Percentiles rank a stretch among this genome's conserved stretches.
phyloP scores from a whole-genome alignment of 2,329 filamentous ascomycete species.

The Graphiopsis chlorocephala region DNA sequence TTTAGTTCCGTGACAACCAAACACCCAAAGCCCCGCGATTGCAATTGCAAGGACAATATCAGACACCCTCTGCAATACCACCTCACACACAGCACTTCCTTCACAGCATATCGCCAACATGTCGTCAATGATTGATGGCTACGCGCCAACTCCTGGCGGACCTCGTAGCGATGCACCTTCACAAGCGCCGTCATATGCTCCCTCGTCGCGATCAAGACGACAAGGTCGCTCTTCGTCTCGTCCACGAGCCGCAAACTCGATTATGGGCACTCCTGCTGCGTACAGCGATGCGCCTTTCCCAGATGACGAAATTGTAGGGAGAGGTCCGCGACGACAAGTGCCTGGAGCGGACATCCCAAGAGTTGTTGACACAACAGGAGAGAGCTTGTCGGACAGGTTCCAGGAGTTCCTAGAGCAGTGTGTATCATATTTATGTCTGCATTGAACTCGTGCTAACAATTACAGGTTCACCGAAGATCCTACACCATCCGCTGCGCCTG shows the following conservation, averaged over 20 bases:
- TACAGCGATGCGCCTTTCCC: slow-evolving; percentile 59
- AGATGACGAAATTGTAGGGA: slow-evolving; percentile 61
- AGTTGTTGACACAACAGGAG: slow-evolving; percentile 73
- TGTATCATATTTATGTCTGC: slow-evolving; percentile 26
- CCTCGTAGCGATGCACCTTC: slow-evolving; percentile 39
- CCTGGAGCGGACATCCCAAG: slow-evolving; percentile 61
- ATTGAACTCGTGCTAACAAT: neutral
- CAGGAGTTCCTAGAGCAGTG: slow-evolving; percentile 77
- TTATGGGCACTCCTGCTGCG: slow-evolving; percentile 47
- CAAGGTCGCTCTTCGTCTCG: slow-evolving; percentile 52
- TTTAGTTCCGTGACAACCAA: slow-evolving; percentile 12
- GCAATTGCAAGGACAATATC: neutral
- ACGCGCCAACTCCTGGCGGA: slow-evolving; percentile 33
- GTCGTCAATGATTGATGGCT: slow-evolving; percentile 51
- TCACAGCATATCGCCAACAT: slow-evolving; percentile 36
- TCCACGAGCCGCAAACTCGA: slow-evolving; percentile 52
- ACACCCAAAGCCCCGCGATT: slow-evolving; percentile 4
- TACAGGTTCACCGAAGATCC: slow-evolving; percentile 65
- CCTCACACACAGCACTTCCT: neutral
- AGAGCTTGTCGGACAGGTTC: slow-evolving; percentile 72
- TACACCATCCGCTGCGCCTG: slow-evolving; percentile 59
- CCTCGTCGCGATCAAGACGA: slow-evolving; percentile 28
- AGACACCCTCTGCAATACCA: neutral
- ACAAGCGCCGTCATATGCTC: slow-evolving; percentile 13
- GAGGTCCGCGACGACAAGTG: slow-evolving; percentile 45